A percentile compares a stretch with the other conserved stretches of the same genome.
These are phyloP conservation scores for Peltaster fructicola DNA, from an alignment of 2,329 filamentous ascomycete species.

Conservation along the genomic window DNA sequence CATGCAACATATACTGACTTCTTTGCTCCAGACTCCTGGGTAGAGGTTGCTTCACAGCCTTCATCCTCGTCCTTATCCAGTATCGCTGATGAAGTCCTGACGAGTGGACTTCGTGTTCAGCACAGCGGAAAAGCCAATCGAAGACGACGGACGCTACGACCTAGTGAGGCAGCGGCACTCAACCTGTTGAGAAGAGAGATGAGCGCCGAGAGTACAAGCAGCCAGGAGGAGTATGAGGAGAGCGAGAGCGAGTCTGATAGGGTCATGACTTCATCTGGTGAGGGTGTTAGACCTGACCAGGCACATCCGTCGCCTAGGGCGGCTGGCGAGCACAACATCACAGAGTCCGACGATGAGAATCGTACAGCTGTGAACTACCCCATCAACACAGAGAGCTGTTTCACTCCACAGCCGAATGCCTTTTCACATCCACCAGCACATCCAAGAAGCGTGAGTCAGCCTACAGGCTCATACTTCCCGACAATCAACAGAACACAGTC, in stretches of 20 bases:
- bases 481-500: slow-evolving; percentile 16
- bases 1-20: slow-evolving; percentile 13
- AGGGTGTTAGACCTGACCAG: slow-evolving; percentile 27
- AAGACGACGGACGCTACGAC: slow-evolving; percentile 31
- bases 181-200: slow-evolving; percentile 26
- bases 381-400: slow-evolving; percentile 35
- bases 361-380: slow-evolving; percentile 60
- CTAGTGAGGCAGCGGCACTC: slow-evolving; percentile 24
- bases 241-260: slow-evolving; percentile 79
- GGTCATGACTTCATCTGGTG: slow-evolving; percentile 45
- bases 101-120: slow-evolving; percentile 66
- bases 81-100: slow-evolving; percentile 73
- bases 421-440: slow-evolving; percentile 63
- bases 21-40: slow-evolving; percentile 67
- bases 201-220: slow-evolving; percentile 40
- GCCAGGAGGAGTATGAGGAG: slow-evolving; percentile 88
- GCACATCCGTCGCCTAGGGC: slow-evolving; percentile 3
- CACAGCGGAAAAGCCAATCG: slow-evolving; percentile 43
- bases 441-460: slow-evolving; percentile 29
- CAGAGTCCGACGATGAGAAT: slow-evolving; percentile 48
- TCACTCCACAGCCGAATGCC: slow-evolving; percentile 79
- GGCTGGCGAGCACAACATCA: slow-evolving; percentile 4
- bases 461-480: slow-evolving; percentile 28
- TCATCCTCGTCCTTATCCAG: slow-evolving; percentile 86
- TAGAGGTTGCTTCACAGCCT: slow-evolving; percentile 81